Evolutionary conservation across 2,329 filamentous ascomycete genomes (phyloP).

Genomic region (Neonectria faginata): DNA sequence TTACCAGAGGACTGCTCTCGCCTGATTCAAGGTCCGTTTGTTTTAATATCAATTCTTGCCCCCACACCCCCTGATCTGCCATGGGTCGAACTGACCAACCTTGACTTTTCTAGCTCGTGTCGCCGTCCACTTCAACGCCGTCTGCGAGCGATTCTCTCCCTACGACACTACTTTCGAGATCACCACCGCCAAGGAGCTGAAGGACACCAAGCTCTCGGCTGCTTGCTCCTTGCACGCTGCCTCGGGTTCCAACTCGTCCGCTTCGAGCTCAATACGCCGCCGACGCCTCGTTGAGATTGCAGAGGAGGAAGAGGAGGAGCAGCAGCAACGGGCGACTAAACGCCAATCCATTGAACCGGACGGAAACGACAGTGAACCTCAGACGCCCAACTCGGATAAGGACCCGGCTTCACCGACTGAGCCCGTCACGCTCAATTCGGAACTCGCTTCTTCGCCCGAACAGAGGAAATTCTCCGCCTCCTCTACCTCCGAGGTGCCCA

Average conservation of each 20-base stretch:
- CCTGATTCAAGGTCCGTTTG: constrained; percentile 83
- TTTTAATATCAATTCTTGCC: background rate
- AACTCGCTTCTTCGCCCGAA: constrained; percentile 63
- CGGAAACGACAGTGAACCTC: constrained; percentile 49
- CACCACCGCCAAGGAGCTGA: constrained; percentile 79
- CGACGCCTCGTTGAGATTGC: constrained; percentile 89
- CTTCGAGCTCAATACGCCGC: constrained; percentile 80
- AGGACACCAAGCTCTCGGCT: constrained; percentile 86
- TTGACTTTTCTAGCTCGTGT: constrained; percentile 74
- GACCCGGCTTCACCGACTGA: constrained; percentile 37
- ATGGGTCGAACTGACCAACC: constrained; percentile 32
- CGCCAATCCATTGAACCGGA: constrained; percentile 68
- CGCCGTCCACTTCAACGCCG: constrained; percentile 75
- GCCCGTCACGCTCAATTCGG: constrained; percentile 63
- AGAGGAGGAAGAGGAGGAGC: constrained; percentile 88
- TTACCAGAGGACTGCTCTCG: constrained; percentile 91
- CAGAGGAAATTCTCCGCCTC: constrained; percentile 61
- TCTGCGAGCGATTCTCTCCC: constrained; percentile 80
- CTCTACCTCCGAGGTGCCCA: constrained; percentile 62
- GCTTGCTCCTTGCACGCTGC: constrained; percentile 91
- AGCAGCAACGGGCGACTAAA: constrained; percentile 67
- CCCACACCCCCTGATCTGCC: constrained; percentile 13
- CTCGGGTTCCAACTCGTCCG: constrained; percentile 86
- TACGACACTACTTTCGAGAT: constrained; percentile 89
- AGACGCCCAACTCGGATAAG: constrained; percentile 47